Base-by-base conservation (phyloP, 2,329 filamentous ascomycete species). In the Parascedosporium putredinis region DNA sequence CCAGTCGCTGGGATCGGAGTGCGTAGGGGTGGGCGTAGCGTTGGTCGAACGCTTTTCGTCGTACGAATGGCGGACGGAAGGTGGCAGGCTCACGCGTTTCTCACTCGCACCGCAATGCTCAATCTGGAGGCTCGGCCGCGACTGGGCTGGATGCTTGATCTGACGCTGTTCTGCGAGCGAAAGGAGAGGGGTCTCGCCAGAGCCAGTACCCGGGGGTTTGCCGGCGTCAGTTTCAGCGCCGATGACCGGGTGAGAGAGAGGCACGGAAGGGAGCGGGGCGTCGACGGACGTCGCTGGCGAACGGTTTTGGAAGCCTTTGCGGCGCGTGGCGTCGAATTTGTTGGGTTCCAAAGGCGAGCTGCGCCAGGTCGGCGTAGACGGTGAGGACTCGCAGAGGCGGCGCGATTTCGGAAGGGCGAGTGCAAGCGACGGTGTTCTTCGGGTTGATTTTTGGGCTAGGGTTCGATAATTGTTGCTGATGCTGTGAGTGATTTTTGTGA, bases 301-400 rank as follows among this genome's bases (percentile, higher is more conserved):
- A 57, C 47, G 20, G 57, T 51, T 43, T 56, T 54, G 7, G 60
- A 20, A 24, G 55, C 42, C 53, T 54, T 58, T 50, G 65, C 55
- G 49, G 62, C 56, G 51, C 75, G 68, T 42, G 75, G 76, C 2
- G 76, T 79, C 23, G 75, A 80, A 59, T 80, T 80, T 52, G 74
- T 74, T 22, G 77, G 77, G 57, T 80, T 80, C 77, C 77, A 80
- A 55, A 80, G 73, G 31, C 75, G 74, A 43, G 72, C 70, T 20
- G 73, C 67, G 4, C 69, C 67, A 25, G 70, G 64, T 25, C 66
- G 69, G 48, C 64, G 67, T 45, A 67, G 61, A 23, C 67, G 65
- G 27, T 56, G 63, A 23, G 61, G 59, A 18, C 47, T 49, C 34
- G 54, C 54, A 43, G 56, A 54, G 40, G 62, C 60, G 27, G 66